These are phyloP conservation scores for Albizia julibrissin DNA, from an alignment of 306 rosid species.

Conservation along the genomic window DNA sequence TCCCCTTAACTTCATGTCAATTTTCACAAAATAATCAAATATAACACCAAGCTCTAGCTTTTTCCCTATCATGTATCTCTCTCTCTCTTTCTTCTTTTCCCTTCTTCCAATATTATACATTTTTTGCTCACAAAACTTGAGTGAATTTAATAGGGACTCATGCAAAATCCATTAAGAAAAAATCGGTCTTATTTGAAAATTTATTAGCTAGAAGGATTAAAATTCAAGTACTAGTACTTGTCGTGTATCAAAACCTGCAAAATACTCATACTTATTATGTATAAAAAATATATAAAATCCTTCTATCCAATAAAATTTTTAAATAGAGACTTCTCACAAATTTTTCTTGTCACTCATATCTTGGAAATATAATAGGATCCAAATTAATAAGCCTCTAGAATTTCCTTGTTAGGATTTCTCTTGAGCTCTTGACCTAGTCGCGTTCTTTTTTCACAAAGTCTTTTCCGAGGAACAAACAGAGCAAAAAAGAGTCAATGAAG, in stretches of 20 bases:
- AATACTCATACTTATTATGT: too few relatives aligned
- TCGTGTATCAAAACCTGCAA: too few relatives aligned
- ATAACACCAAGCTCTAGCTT: too few relatives aligned
- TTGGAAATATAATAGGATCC: neutral
- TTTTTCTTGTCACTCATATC: too few relatives aligned
- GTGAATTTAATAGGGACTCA: neutral
- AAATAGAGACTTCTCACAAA: too few relatives aligned
- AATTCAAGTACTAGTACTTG: too few relatives aligned
- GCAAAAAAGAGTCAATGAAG: neutral
- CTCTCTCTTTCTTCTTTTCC: neutral
- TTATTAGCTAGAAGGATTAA: too few relatives aligned
- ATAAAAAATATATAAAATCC: too few relatives aligned
- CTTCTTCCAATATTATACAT: neutral
- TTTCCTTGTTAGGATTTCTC: neutral
- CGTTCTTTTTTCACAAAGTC: neutral
- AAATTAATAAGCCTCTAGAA: neutral
- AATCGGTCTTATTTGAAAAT: too few relatives aligned
- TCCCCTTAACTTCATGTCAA: neutral
- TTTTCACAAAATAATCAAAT: too few relatives aligned
- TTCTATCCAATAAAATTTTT: too few relatives aligned
- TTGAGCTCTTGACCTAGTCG: neutral
- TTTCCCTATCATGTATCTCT: too few relatives aligned
- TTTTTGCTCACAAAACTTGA: neutral
- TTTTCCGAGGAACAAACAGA: neutral
- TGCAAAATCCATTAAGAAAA: neutral